Base-by-base conservation (phyloP, 2,329 filamentous ascomycete genomes). In the Ophiostoma quercus region DNA sequence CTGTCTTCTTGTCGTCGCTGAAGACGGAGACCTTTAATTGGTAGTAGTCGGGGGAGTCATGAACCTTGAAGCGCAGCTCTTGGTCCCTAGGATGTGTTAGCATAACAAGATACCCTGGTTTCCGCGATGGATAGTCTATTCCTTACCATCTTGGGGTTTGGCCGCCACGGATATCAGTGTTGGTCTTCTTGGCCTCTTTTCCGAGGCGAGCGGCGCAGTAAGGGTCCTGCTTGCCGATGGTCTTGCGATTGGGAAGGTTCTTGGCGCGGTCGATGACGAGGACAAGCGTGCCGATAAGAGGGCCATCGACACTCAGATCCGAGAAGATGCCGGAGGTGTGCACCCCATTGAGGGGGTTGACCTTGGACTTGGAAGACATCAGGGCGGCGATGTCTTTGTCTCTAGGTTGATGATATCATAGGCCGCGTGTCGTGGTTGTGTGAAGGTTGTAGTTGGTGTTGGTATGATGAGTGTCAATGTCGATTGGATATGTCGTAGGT, bases 1-100 rank as follows among this genome's bases (percentile, higher is more conserved):
- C 95, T 0, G 94, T 98, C 82, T 91, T 96, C 82, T 97, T 98
- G 80, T 99, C 95, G 76, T 99, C 95, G 77, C 97, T 97, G 82
- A 99, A 99, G 6, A 98, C 87, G 2, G 94, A 97, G 19, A 98
- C 85, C 78, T 99, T 99, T 70, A 99, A 85, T 78, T 94, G 92
- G 80, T 92, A 93, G 82, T 99, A 99, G 80, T 99, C 95, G 22
- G 93, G 90, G 19, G 93, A 97, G 77, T 98, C 94, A 84, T 97
- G 94, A 19, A 99, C 95, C 63, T 88, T 92, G 77, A 98, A 99
- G 72, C 95, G 92, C 63, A 99, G 86, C 79, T 99, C 95, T 80
- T 98, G 92, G 79, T 99, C 95, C 95, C 95, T 99, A 54, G 14
- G 3, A 29, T 47, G 16, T 29, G 25, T 29, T 29, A n/a, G n/a